Evolutionary conservation across 345 rosid species (phyloP).

Genomic region (Acer negundo): DNA sequence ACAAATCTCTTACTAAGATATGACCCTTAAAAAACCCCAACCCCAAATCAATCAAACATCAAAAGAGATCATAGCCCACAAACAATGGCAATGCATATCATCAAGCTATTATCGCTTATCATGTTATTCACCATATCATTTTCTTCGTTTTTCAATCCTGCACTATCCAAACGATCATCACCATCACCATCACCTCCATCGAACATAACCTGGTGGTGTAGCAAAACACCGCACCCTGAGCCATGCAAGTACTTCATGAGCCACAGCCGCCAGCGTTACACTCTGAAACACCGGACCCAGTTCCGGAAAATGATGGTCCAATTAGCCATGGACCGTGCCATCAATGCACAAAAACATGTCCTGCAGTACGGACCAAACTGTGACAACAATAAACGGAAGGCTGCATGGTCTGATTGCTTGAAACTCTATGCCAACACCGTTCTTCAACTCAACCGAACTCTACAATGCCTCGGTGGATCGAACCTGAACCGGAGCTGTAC

Average conservation of each 20-base stretch:
- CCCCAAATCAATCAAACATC: slow-evolving; percentile 10
- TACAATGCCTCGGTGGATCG: slow-evolving; percentile 31
- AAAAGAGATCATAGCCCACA: slow-evolving; percentile 1
- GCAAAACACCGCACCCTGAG: slow-evolving; percentile 74
- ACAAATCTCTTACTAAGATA: slow-evolving; percentile 14
- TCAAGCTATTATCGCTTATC: slow-evolving; percentile 18
- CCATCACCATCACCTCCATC: slow-evolving; percentile 1
- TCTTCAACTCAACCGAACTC: slow-evolving; percentile 61
- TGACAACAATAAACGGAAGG: slow-evolving; percentile 33
- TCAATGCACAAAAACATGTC: slow-evolving; percentile 34
- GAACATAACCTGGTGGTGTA: slow-evolving; percentile 66
- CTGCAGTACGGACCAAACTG: slow-evolving; percentile 27
- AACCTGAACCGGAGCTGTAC: slow-evolving; percentile 29
- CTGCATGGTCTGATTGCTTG: slow-evolving; percentile 63
- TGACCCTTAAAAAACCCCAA: slow-evolving; percentile 23
- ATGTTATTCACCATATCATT: slow-evolving; percentile 23
- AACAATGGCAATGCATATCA: slow-evolving; percentile 24
- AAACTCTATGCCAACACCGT: slow-evolving; percentile 59
- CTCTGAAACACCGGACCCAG: slow-evolving; percentile 42
- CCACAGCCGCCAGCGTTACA: slow-evolving; percentile 27
- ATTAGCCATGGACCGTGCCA: slow-evolving; percentile 57
- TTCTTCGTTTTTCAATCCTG: slow-evolving; percentile 24
- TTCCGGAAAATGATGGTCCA: slow-evolving; percentile 55
- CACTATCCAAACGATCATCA: slow-evolving; percentile 18
- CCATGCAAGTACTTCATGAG: slow-evolving; percentile 55